Base-by-base conservation (phyloP, 495 filamentous ascomycete species). In the Penicillium longicatenatum region DNA sequence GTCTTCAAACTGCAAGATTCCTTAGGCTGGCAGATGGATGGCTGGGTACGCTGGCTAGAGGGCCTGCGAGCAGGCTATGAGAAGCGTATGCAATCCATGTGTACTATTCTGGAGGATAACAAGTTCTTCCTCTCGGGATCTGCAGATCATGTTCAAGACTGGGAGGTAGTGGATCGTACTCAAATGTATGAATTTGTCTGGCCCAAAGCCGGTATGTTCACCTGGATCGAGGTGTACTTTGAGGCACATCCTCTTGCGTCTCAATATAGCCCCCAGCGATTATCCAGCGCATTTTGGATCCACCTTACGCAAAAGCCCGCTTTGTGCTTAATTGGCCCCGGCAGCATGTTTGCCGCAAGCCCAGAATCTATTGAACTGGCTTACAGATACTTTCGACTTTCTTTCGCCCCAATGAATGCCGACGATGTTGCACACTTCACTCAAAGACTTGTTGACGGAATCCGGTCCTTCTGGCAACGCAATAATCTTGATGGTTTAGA, bases 191-290 rank as follows among this genome's bases (percentile, higher is more conserved):
- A 84, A 46, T 97, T 94, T 66, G 65, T 77, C 46, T 88, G 86
- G 79, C 93, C 93, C 1, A 82, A 86, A n/a, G 93, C 86, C 16
- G 93, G 93, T 60, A 97, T 97, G 93, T 97, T 96, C 68, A 70
- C 94, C 21, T 98, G 93, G 93, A 60, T 96, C 0, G 76, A 82
- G 19, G 62, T 94, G 21, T 69, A 82, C 44, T 83, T 93, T 55
- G 79, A 86, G 12, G 74, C 72, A 0, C 93, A 98, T 62, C 91
- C 92, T 9, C 76, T 96, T 20, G 83, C 71, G 37, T 73, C 76
- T 7, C 71, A 73, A 26, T 73, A 76, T 59, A 68, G 70, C 12
- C 58, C 63, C 0, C 58, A 71, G 24, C 69, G 72, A 30, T 77
- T 92, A 0, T 70, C 81, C 20, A 71, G 75, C 19, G 87, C 87